These are phyloP conservation scores for Leccinum variicolor DNA, from an alignment of 768 basidiomycete genomes.

Conservation along the genomic window DNA sequence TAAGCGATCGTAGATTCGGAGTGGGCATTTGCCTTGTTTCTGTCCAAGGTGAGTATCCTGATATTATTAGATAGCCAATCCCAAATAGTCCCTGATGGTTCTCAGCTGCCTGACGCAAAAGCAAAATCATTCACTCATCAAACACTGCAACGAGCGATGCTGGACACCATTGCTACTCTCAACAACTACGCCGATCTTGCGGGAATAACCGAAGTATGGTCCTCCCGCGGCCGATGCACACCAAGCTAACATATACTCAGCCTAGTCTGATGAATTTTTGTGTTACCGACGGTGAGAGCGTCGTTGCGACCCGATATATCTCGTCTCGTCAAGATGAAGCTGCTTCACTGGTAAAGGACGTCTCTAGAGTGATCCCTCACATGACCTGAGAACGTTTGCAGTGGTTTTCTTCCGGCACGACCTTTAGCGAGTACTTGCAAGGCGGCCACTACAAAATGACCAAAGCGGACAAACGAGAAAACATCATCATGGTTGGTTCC, in stretches of 20 bases:
- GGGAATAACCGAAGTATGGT: conserved; percentile 63
- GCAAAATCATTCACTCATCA: conserved; percentile 71
- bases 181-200: conserved; percentile 74
- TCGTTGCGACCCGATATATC: conserved; percentile 93
- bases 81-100: conserved; percentile 6
- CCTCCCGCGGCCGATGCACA: background rate
- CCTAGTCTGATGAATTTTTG: conserved; percentile 95
- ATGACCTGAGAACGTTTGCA: conserved; percentile 27
- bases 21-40: conserved; percentile 92
- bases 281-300: conserved; percentile 91
- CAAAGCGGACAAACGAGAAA: conserved; percentile 92
- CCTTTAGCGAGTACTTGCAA: conserved; percentile 85
- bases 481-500: conserved; percentile 78
- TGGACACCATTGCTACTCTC: conserved; percentile 77
- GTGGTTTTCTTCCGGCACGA: conserved; percentile 96
- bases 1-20: conserved; percentile 68
- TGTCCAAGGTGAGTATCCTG: conserved; percentile 63
- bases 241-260: conserved; percentile 32
- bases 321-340: conserved; percentile 90
- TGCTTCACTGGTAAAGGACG: conserved; percentile 68
- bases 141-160: conserved; percentile 79
- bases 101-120: conserved; percentile 75
- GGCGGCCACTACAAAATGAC: conserved; percentile 95
- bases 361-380: background rate
- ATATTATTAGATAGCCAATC: background rate